Evolutionary conservation across 495 filamentous ascomycete genomes (phyloP).

Genomic region (Penicillium silybi): DNA sequence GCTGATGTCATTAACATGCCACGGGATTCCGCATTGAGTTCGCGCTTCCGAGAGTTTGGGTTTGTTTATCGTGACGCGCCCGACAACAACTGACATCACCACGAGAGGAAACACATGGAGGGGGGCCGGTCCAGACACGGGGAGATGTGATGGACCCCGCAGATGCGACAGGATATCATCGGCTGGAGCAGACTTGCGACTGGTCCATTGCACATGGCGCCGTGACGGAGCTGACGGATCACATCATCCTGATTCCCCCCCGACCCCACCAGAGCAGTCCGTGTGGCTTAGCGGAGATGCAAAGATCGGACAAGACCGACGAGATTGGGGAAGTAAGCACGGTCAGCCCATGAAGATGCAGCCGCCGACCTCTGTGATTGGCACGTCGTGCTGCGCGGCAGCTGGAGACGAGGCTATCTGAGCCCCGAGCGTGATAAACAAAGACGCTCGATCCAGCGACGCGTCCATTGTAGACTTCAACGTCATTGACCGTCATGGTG

Average conservation of each 20-base stretch:
- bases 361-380: slow-evolving; percentile 12
- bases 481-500: slow-evolving; percentile 1
- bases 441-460: neutral
- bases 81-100: slow-evolving; percentile 20
- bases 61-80: slow-evolving; percentile 22
- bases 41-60: slow-evolving; percentile 10
- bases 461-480: neutral
- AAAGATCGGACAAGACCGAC: slow-evolving; percentile 16
- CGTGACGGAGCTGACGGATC: slow-evolving; percentile 26
- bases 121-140: slow-evolving; percentile 11
- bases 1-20: slow-evolving; percentile 10
- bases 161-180: slow-evolving; percentile 17
- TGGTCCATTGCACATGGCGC: slow-evolving; percentile 25
- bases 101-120: neutral
- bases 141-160: slow-evolving; percentile 29
- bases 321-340: neutral
- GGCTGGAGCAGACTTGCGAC: slow-evolving; percentile 15
- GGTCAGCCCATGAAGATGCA: slow-evolving; percentile 9
- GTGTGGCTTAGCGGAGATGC: slow-evolving; percentile 16
- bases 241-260: slow-evolving; percentile 18
- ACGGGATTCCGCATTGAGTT: slow-evolving; percentile 26
- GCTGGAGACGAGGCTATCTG: slow-evolving; percentile 10
- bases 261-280: slow-evolving; percentile 16
- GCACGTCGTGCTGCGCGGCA: neutral
- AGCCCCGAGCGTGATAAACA: slow-evolving; percentile 1